Percentiles rank a stretch among this genome's conserved stretches.
phyloP scores from a whole-genome alignment of 1,284 basidiomycete genomes.

The Fomitopsis betulina region DNA sequence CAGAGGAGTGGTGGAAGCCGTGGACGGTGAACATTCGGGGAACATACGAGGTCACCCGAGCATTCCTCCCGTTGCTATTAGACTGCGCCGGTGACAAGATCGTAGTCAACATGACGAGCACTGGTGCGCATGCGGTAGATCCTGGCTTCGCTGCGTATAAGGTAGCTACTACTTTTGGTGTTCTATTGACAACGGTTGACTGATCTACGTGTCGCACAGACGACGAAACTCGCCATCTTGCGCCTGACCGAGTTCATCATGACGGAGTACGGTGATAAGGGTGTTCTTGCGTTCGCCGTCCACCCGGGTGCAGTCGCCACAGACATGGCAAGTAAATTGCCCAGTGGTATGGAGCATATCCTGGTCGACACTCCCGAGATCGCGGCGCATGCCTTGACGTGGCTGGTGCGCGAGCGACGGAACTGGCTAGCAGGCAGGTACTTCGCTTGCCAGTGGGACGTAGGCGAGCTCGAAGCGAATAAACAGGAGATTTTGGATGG shows the following conservation, averaged over 20 bases:
- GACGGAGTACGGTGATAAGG: conserved; percentile 9
- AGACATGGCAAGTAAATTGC: conserved; percentile 3
- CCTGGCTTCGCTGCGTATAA: background rate
- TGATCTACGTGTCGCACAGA: no score
- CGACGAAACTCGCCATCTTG: conserved; percentile 9
- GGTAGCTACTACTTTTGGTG: background rate
- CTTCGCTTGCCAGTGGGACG: conserved; percentile 9
- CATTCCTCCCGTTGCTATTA: conserved; percentile 2
- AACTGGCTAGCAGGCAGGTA: conserved; percentile 2
- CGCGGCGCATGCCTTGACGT: conserved; percentile 4
- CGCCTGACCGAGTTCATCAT: conserved; percentile 13
- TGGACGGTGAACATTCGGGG: conserved; percentile 9
- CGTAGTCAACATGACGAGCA: conserved; percentile 1
- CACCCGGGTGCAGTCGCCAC: conserved; percentile 10
- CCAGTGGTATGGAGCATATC: background rate
- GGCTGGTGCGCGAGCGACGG: conserved; percentile 3
- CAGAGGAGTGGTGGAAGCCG: conserved; percentile 9
- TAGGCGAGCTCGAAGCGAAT: conserved; percentile 8
- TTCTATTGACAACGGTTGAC: no score
- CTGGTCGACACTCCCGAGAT: conserved; percentile 10
- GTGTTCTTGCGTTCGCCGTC: conserved; percentile 7
- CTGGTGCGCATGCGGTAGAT: background rate
- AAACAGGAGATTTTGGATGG: conserved; percentile 10
- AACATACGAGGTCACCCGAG: conserved; percentile 7
- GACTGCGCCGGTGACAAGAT: conserved; percentile 2